Percentiles rank a stretch among this genome's conserved stretches.
Evolutionary conservation across 1,284 basidiomycete genomes (phyloP).

Genomic region (Taiwanofungus camphoratus): DNA sequence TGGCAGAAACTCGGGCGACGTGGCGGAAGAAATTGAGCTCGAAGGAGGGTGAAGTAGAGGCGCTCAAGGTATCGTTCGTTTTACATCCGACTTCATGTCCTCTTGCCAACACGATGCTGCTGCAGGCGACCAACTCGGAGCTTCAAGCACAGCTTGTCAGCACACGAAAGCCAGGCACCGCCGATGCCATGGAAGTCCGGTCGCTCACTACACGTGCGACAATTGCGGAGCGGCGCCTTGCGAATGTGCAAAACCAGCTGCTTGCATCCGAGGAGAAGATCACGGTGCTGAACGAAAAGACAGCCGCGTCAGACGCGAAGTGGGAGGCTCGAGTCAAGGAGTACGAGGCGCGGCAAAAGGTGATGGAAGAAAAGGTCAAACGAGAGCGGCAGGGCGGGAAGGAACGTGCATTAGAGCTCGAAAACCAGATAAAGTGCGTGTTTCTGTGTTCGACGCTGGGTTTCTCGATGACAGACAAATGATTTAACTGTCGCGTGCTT

Average conservation of each 20-base stretch:
- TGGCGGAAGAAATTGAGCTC: conserved; percentile 81
- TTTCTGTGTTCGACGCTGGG: conserved; percentile 5
- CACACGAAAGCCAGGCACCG: conserved; percentile 58
- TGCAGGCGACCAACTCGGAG: conserved; percentile 69
- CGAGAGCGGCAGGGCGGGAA: conserved; percentile 92
- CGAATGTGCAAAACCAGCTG: conserved; percentile 80
- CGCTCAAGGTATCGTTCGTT: conserved; percentile 54
- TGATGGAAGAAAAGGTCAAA: conserved; percentile 92
- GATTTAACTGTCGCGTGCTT: conserved; percentile 11
- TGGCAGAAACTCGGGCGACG: conserved; percentile 76
- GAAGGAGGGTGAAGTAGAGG: conserved; percentile 89
- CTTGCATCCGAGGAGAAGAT: conserved; percentile 80
- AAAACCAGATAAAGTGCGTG: conserved; percentile 63
- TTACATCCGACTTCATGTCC: conserved; percentile 7
- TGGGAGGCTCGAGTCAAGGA: conserved; percentile 93
- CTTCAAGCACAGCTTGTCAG: conserved; percentile 69
- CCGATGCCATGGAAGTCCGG: conserved; percentile 68
- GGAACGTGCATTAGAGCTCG: conserved; percentile 70
- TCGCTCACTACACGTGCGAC: conserved; percentile 67
- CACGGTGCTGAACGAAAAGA: conserved; percentile 65
- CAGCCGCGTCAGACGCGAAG: conserved; percentile 66
- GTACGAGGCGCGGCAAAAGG: conserved; percentile 78
- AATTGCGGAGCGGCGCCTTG: conserved; percentile 78
- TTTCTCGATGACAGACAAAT: conserved; percentile 6
- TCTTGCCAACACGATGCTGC: background rate